Conservation (phyloP, 345 rosid species). For the Garcia nutans region DNA sequence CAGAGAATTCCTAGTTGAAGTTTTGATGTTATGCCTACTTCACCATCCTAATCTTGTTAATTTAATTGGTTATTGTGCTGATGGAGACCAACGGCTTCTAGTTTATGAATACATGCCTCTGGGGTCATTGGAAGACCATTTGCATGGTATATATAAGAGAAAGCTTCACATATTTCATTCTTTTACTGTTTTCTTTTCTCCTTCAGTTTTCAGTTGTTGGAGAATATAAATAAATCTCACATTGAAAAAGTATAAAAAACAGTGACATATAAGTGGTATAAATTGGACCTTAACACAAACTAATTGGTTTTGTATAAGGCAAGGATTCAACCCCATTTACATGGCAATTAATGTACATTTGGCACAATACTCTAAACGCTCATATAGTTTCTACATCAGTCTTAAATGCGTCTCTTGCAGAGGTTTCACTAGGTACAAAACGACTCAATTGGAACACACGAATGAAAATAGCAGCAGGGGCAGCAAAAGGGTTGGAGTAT, state of each 20-base stretch:
- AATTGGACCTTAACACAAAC: no score
- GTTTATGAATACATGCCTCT: constrained; percentile 86
- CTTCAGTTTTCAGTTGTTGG: neutral
- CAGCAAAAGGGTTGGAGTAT: constrained; percentile 81
- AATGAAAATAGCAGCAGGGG: constrained; percentile 91
- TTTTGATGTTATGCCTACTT: constrained; percentile 65
- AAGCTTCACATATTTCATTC: neutral
- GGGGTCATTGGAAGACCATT: constrained; percentile 79
- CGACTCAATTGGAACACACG: constrained; percentile 80
- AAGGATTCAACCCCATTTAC: no score
- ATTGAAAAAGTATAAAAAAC: no score
- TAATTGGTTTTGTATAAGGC: no score
- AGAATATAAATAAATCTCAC: no score
- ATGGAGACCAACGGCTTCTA: constrained; percentile 80
- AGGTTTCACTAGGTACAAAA: constrained; percentile 43
- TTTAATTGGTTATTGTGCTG: constrained; percentile 85
- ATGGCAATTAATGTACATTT: no score
- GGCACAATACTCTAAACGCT: no score
- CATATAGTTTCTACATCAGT: no score
- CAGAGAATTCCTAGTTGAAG: constrained; percentile 86
- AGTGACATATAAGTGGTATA: no score
- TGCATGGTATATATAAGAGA: constrained; percentile 52
- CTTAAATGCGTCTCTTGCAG: constrained; percentile 30
- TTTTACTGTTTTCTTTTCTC: neutral
- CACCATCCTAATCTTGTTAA: constrained; percentile 87